These are phyloP conservation scores for Penicillium sp. DNA, from an alignment of 2,329 filamentous ascomycete species.

Conservation along the genomic window DNA sequence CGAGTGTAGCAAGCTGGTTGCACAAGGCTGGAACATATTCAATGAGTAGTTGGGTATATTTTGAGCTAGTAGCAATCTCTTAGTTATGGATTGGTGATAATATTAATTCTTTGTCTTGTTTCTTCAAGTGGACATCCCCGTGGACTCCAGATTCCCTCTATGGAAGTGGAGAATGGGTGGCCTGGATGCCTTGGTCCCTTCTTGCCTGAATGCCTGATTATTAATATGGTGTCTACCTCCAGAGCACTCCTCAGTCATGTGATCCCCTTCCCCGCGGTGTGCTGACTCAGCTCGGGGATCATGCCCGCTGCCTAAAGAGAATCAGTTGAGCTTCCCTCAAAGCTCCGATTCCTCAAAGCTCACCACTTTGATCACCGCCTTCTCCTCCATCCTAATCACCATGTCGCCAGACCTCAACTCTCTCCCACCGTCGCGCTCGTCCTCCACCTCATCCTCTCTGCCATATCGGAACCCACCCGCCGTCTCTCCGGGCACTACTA, in stretches of 20 bases:
- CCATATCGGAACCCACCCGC: conserved; percentile 40
- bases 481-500: conserved; percentile 63
- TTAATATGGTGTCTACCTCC: background rate
- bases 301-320: conserved; percentile 15
- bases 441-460: conserved; percentile 46
- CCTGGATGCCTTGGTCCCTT: background rate
- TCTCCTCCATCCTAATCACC: background rate
- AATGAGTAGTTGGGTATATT: background rate
- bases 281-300: conserved; percentile 23
- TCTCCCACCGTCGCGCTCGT: conserved; percentile 63
- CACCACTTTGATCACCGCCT: background rate
- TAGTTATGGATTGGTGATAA: too few relatives aligned
- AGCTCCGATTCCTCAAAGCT: conserved; percentile 13
- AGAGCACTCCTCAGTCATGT: background rate
- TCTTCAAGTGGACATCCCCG: background rate
- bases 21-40: background rate
- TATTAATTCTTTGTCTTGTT: background rate
- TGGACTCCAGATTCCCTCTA: conserved; percentile 8
- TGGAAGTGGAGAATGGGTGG: conserved; percentile 1
- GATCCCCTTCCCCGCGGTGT: conserved; percentile 19
- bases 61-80: background rate
- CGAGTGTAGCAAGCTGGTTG: background rate
- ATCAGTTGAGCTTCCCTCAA: conserved; percentile 20
- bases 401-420: conserved; percentile 80
- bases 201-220: conserved; percentile 7